Evolutionary conservation across 2,329 filamentous ascomycete genomes (phyloP), one percentile per base, ranked within the genome.

Genomic region (Alternaria burnsii): DNA sequence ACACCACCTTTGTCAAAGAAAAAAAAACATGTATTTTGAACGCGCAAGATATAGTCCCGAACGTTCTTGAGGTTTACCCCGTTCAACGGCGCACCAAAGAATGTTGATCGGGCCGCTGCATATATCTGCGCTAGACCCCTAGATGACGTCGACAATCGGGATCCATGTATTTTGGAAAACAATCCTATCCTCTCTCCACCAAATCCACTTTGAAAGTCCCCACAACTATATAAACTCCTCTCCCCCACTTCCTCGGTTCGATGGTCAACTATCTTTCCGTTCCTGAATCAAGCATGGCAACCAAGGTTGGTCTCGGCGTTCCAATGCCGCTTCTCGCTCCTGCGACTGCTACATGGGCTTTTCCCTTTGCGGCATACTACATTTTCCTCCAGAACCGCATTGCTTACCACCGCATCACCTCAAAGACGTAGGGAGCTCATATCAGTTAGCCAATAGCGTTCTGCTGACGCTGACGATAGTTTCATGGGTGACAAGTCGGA

Each of bases 311-410:
- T 46, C 70, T 79, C 55, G 71, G 74, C 38, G 67, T 75, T 38
- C 68, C 73, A 32, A 63, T 76, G 66, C 74, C 70, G 24, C 65
- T 74, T 22, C 67, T 77, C 7, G 68, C 74, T 12, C 76, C 76
- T n/a, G 73, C 76, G 36, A 78, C 79, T 52, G 76, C 79, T 62
- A 72, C 73, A n/a, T 81, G 75, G 76, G 68, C 75, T 32, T 68
- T 76, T 34, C 81, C 81, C 22, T 81, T 83, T 59, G 74, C 77
- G 6, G 74, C 73, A 5, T 83, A 82, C 65, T 77, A 80, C 51
- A 44, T 77, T 50, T 75, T 82, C 63, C 76, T 83, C 20, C 78
- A 78, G 56, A 74, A 76, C 41, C 76, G 81, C 16, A 72, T 82
- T 51, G 73, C 75, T 12, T 68, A 69, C 36, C 66, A 77, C 5